These are phyloP conservation scores for Pelargonium australe DNA, from an alignment of 441 rosid species.

Conservation along the genomic window DNA sequence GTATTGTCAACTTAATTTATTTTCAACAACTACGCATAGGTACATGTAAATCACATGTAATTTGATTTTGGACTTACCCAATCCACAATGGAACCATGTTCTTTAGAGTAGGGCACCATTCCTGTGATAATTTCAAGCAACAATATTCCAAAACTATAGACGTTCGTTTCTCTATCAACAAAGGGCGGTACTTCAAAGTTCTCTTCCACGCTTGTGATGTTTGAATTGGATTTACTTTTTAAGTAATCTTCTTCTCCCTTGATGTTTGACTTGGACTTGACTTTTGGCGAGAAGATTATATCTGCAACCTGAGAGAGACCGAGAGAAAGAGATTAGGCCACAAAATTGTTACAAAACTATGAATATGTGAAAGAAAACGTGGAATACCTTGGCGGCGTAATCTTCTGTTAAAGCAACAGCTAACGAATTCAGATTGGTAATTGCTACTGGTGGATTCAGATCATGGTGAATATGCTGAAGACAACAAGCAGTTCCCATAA, in stretches of 20 bases:
- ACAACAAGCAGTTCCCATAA: slow-evolving; percentile 78
- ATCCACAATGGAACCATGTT: slow-evolving; percentile 61
- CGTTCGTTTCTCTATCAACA: slow-evolving; percentile 48
- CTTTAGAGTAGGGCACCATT: slow-evolving; percentile 54
- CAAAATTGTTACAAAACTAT: no score
- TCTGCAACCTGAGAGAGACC: slow-evolving; percentile 52
- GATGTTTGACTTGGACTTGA: slow-evolving; percentile 26
- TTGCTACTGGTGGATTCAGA: slow-evolving; percentile 57
- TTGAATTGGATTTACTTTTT: no score
- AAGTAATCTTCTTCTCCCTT: no score
- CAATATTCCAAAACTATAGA: slow-evolving; percentile 59
- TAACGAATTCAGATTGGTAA: slow-evolving; percentile 33
- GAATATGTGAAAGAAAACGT: no score
- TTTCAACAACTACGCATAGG: neutral
- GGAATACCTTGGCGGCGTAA: slow-evolving; percentile 63
- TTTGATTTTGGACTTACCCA: slow-evolving; percentile 46
- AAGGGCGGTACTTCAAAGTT: slow-evolving; percentile 44
- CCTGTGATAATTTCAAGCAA: slow-evolving; percentile 80
- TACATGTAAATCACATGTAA: neutral
- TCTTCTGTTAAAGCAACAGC: slow-evolving; percentile 60
- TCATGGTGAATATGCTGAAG: slow-evolving; percentile 73
- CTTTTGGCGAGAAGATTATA: slow-evolving; percentile 29
- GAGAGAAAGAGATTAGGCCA: neutral
- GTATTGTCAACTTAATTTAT: neutral
- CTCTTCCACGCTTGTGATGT: slow-evolving; percentile 31